Evolutionary conservation across 345 rosid genomes (phyloP), one percentile per base, ranked within the genome.

Genomic region (Salix caprea): DNA sequence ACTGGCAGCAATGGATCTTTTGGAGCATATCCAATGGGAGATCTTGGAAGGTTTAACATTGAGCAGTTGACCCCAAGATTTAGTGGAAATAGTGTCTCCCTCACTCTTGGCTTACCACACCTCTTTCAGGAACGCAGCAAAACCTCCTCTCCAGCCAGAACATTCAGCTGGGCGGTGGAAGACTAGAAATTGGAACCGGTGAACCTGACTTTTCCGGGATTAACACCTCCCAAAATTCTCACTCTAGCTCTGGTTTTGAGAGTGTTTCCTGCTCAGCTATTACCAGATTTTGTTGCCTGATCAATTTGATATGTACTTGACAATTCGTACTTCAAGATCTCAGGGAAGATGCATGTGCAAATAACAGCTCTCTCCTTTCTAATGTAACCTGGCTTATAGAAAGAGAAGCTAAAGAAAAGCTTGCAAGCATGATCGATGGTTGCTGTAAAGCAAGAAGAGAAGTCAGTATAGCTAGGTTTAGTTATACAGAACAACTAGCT

Each of bases 41-140:
- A 85, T 10, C 80, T 82, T 19, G 86, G 85, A 48, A 79, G 85
- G 88, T 83, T 88, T 75, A 82, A 78, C 37, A 77, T 85, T 36
- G 90, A 85, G 74, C 88, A 72, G 78, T 68, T 60, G 76, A 70
- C 82, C 54, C 85, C 84, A 18, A 56, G 84, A 56, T 85, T 86
- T 74, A 77, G 70, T 52, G 88, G 90, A 42, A 88, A 86, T 26
- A 67, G 87, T 62, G 89, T 89, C 60, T 90, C 94, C 2, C 91
- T 92, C 48, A 88, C 90, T 52, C 93, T 90, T 39, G 93, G 94
- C 18, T 86, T 89, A 42, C 93, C 93, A 13, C 82, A 86, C 34
- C 86, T 2, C 70, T 85, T 6, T 82, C 87, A 4, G 85, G 82
- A 56, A 75, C 79, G 67, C 88, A 86, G 24, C 91, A 79, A 19